Base-by-base conservation (phyloP, 768 basidiomycete genomes). In the Tylopilus vinaceipallidus region DNA sequence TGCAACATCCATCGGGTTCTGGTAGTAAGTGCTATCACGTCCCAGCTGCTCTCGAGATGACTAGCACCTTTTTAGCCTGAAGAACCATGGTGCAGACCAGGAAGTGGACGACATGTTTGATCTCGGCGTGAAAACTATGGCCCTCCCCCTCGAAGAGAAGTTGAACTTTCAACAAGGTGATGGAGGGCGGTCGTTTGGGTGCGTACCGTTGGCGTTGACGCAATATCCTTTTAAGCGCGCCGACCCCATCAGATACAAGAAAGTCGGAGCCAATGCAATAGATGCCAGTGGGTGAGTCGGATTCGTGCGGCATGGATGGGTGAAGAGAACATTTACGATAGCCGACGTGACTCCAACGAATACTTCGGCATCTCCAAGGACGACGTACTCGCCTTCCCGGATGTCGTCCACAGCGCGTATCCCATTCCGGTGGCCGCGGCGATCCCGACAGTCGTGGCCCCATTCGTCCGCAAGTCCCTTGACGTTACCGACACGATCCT, bases 281-380 rank as follows among this genome's bases (percentile, higher is more conserved):
- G 24, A 40, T 12, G 41, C 24, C 16, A 42, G 9, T 11, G 86
- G 85, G 34, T 73, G 33, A 60, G 55, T 50, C 23, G n/a, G n/a
- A n/a, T n/a, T n/a, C n/a, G n/a, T n/a, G n/a, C n/a, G n/a, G n/a
- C n/a, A n/a, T n/a, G n/a, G n/a, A n/a, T n/a, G n/a, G n/a, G n/a
- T n/a, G n/a, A n/a, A n/a, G n/a, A n/a, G n/a, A n/a, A 6, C 2
- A 11, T 26, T 20, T 8, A n/a, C 16, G 13, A 39, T 16, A 62
- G 58, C 2, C 41, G 24, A 6, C 50, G 73, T 40, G 85, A 87
- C 59, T 74, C 73, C 0, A 73, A 75, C 3, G 83, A 87, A 58
- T 86, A 84, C 63, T 70, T 87, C 50, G 86, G 86, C 57, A 64
- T 87, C 27, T 71, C 84, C 0, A 84, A 85, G 59, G 85, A 89